A percentile compares a stretch with the other conserved stretches of the same genome.
Evolutionary conservation across 2,329 filamentous ascomycete species (phyloP).

Genomic region (Claviceps sp.): DNA sequence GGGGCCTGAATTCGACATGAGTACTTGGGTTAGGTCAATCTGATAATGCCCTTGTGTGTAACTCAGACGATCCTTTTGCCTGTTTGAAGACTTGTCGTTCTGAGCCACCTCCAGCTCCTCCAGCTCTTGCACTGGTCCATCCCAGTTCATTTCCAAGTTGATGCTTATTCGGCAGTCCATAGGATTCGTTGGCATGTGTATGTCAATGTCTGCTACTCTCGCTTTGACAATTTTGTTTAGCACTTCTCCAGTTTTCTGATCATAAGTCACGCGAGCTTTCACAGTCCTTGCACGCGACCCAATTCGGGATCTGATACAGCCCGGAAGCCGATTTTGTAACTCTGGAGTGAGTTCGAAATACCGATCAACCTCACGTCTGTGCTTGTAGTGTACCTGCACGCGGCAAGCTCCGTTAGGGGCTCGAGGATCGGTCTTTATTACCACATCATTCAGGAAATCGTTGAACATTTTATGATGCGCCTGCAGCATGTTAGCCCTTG

Average conservation of each 20-base stretch:
- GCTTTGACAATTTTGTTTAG: constrained; percentile 83
- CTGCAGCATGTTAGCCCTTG: constrained; percentile 27
- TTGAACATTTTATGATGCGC: constrained; percentile 74
- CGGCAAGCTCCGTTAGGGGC: constrained; percentile 34
- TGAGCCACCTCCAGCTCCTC: constrained; percentile 25
- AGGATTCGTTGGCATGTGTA: constrained; percentile 61
- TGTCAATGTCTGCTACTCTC: constrained; percentile 75
- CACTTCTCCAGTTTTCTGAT: constrained; percentile 56
- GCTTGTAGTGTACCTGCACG: constrained; percentile 62
- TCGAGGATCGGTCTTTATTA: constrained; percentile 43
- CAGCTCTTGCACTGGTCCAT: constrained; percentile 50
- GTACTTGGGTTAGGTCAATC: constrained; percentile 87
- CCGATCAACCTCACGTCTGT: constrained; percentile 69
- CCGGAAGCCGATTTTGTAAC: constrained; percentile 47
- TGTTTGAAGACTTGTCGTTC: constrained; percentile 37
- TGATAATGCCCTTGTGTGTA: constrained; percentile 83
- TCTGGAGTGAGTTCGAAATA: constrained; percentile 63
- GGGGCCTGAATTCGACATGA: constrained; percentile 26
- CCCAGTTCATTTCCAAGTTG: constrained; percentile 84
- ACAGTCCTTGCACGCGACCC: constrained; percentile 30
- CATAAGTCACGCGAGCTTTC: constrained; percentile 53
- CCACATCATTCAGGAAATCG: constrained; percentile 62
- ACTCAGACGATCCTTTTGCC: constrained; percentile 81
- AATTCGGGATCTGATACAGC: constrained; percentile 47
- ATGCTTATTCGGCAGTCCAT: constrained; percentile 92